Evolutionary conservation across 2,329 filamentous ascomycete genomes (phyloP).

Genomic region (Phoma herbarum): DNA sequence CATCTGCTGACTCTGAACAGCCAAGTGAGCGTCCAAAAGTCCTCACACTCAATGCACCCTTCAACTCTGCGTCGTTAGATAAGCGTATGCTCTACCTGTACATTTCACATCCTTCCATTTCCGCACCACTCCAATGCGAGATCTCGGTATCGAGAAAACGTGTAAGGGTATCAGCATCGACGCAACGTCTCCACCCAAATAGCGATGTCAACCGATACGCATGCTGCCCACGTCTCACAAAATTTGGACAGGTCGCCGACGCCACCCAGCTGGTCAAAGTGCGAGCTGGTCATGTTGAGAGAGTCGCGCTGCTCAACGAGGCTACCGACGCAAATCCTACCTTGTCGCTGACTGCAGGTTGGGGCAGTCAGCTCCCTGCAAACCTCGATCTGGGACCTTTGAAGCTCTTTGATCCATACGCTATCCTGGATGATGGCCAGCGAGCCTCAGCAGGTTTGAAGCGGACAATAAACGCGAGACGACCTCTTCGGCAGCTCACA

Average conservation of each 20-base stretch:
- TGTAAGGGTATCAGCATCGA: constrained; percentile 41
- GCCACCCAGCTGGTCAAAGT: constrained; percentile 46
- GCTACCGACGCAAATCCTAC: constrained; percentile 29
- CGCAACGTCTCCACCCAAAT: constrained; percentile 34
- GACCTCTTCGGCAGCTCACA: constrained; percentile 35
- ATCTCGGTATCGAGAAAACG: constrained; percentile 49
- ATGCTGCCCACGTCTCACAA: constrained; percentile 46
- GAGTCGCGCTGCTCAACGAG: constrained; percentile 40
- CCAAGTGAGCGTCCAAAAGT: constrained; percentile 30
- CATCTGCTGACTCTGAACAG: constrained; percentile 21
- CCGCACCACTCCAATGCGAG: constrained; percentile 49
- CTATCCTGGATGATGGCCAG: constrained; percentile 39
- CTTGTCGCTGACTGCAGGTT: constrained; percentile 47
- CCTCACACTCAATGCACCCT: constrained; percentile 44
- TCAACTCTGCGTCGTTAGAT: constrained; percentile 49
- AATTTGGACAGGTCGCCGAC: constrained; percentile 35
- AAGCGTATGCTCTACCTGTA: constrained; percentile 51
- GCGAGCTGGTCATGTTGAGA: constrained; percentile 43
- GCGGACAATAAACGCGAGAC: constrained; percentile 38
- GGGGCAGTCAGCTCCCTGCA: constrained; percentile 48
- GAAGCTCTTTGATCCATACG: constrained; percentile 48
- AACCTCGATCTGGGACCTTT: constrained; percentile 38
- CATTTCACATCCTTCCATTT: constrained; percentile 46
- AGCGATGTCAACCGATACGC: constrained; percentile 42
- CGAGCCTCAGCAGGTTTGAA: constrained; percentile 46